Evolutionary conservation across 768 basidiomycete species (phyloP).

Genomic region (Auricularia cornea): DNA sequence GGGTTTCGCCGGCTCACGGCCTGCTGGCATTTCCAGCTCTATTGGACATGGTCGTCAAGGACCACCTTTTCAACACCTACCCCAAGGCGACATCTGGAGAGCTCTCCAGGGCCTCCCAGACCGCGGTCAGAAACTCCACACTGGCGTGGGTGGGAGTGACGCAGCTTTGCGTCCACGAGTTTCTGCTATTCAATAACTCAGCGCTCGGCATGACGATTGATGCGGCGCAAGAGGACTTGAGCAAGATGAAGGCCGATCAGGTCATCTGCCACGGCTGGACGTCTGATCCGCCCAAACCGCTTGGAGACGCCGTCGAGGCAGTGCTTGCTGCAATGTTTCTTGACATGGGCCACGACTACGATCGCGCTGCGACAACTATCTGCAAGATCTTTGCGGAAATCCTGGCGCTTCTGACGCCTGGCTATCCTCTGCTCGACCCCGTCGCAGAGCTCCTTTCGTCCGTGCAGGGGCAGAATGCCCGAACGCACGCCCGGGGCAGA

Average conservation of each 20-base stretch:
- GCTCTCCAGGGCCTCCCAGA: conserved; percentile 60
- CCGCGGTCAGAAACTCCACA: conserved; percentile 65
- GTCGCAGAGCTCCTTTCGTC: too few species aligned
- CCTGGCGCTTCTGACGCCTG: too few species aligned
- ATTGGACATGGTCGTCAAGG: conserved; percentile 61
- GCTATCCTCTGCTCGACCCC: too few species aligned
- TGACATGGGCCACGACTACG: conserved; percentile 69
- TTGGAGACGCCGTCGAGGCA: conserved; percentile 81
- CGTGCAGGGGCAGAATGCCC: too few species aligned
- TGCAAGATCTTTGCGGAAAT: too few species aligned
- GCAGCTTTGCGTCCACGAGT: conserved; percentile 56
- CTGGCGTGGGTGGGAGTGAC: conserved; percentile 63
- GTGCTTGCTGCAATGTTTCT: conserved; percentile 77
- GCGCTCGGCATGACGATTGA: conserved; percentile 58
- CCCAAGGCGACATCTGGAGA: conserved; percentile 67
- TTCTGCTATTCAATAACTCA: conserved; percentile 59
- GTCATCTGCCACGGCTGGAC: conserved; percentile 68
- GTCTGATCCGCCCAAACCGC: conserved; percentile 76
- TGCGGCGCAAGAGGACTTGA: conserved; percentile 51
- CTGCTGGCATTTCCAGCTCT: conserved; percentile 37
- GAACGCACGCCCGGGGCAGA: too few species aligned
- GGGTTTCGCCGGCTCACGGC: too few species aligned
- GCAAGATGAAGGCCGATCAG: conserved; percentile 45
- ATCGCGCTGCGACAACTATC: conserved; percentile 52
- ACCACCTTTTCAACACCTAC: conserved; percentile 62